Evolutionary conservation across 768 basidiomycete genomes (phyloP), one percentile per base, ranked within the genome.

Genomic region (Astraeus odoratus): DNA sequence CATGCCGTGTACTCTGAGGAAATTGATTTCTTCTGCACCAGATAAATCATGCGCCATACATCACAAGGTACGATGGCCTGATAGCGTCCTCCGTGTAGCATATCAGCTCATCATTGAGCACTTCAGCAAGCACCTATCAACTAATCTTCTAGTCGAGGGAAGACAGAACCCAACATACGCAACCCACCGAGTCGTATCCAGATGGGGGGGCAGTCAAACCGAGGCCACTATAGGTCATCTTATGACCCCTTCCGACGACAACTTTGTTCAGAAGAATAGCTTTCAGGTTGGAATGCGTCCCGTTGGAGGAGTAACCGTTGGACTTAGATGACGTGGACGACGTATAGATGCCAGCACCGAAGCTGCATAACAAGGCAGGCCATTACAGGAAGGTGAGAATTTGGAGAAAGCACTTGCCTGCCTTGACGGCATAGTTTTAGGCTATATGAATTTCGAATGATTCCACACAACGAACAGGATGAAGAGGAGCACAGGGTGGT

Each of bases 301-400:
- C 68, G 48, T 81, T 83, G 42, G 66, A 68, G 9, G 81, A 81
- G 56, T 86, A 86, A 60, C 85, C 83, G 48, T 83, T 80, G 15
- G 83, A 81, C 75, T 85, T 85, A 5, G 83, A 85, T n/a, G 83
- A 83, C 1, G 83, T 85, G n/a, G 80, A 80, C 4, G 81, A 82
- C 1, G 82, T 83, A 56, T 84, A 85, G 33, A 84, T 80, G 20
- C 83, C 83, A 29, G 75, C 75, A 20, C 83, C 83, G 40, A 84
- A 83, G 48, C 81, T 83, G 50, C 16, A 44, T 18, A 23, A 5
- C 29, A 13, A 33, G n/a, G 39, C n/a, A 39, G 13, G 48, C 56
- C 40, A 48, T 39, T 34, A 23, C 37, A 26, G 16, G 31, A 5
- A 26, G 3, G 16, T 16, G 36, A 48, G 5, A 1, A 25, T 22